These are phyloP conservation scores for Epichloe gansuensis DNA, from an alignment of 2,329 filamentous ascomycete species.

Conservation along the genomic window DNA sequence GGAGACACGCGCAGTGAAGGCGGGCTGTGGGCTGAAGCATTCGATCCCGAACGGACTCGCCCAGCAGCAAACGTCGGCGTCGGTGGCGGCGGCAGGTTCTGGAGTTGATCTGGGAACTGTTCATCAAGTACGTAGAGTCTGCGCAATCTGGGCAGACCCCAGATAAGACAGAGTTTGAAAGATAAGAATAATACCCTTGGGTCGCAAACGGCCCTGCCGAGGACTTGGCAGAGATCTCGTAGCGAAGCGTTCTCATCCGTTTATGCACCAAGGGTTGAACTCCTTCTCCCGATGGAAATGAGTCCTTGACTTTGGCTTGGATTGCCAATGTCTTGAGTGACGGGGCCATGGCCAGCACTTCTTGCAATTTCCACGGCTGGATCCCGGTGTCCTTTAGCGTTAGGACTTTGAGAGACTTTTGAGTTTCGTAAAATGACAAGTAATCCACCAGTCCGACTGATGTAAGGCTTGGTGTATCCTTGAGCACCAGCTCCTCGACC, in stretches of 20 bases:
- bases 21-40: constrained; percentile 12
- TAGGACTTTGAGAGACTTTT: constrained; percentile 51
- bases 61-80: constrained; percentile 21
- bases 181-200: constrained; percentile 68
- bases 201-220: constrained; percentile 46
- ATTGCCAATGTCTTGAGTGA: constrained; percentile 45
- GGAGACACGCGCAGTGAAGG: constrained; percentile 8
- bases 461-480: constrained; percentile 60
- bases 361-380: constrained; percentile 46
- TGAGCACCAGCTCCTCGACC: constrained; percentile 60
- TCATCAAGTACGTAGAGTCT: constrained; percentile 79
- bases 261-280: constrained; percentile 53
- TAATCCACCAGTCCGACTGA: constrained; percentile 57
- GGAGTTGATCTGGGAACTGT: constrained; percentile 67
- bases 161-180: constrained; percentile 69
- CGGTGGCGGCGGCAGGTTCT: constrained; percentile 60
- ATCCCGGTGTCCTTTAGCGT: constrained; percentile 63
- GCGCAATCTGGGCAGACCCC: constrained; percentile 62
- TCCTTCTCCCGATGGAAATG: constrained; percentile 35
- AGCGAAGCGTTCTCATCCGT: constrained; percentile 63
- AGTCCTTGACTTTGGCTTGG: constrained; percentile 35
- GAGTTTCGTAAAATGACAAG: constrained; percentile 48
- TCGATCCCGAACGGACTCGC: constrained; percentile 22
- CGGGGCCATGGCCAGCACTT: constrained; percentile 45
- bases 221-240: constrained; percentile 60